Evolutionary conservation across 116 monocot genomes (phyloP).

Genomic region (Papilionanthe hybrid): DNA sequence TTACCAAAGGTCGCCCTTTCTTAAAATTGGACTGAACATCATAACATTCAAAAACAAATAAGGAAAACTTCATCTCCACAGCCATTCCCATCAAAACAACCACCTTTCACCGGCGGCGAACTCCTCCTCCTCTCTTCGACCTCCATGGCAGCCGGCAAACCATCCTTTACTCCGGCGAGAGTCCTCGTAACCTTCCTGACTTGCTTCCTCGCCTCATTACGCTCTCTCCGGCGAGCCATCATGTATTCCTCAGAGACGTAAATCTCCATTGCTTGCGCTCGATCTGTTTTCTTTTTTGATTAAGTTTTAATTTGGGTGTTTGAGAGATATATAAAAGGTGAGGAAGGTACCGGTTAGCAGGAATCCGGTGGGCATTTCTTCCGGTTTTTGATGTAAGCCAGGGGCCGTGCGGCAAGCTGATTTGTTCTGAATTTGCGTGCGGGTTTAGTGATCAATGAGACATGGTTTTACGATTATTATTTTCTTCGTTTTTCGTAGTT

Average conservation of each 20-base stretch:
- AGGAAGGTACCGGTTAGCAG: background rate
- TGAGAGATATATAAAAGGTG: background rate
- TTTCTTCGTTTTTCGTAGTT: no score
- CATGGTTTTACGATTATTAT: no score
- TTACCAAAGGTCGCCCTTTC: no score
- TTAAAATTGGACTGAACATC: no score
- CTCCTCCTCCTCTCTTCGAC: background rate
- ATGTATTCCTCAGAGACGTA: constrained; percentile 11
- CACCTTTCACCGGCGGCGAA: background rate
- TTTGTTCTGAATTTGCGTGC: no score
- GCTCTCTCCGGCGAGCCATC: constrained; percentile 6
- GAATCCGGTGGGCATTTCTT: background rate
- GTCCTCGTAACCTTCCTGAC: background rate
- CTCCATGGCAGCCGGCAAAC: background rate
- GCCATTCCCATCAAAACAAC: constrained; percentile 1
- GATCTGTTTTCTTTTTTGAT: background rate
- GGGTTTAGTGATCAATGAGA: no score
- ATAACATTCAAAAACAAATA: background rate
- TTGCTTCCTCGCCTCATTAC: background rate
- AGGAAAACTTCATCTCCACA: background rate
- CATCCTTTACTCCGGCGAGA: background rate
- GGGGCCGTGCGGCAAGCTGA: background rate
- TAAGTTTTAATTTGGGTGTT: background rate
- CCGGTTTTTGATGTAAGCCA: background rate
- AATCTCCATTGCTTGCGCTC: background rate